A percentile compares a stretch with the other conserved stretches of the same genome.
Evolutionary conservation across 768 basidiomycete genomes (phyloP).

Genomic region (Leucocoprinus sp.): DNA sequence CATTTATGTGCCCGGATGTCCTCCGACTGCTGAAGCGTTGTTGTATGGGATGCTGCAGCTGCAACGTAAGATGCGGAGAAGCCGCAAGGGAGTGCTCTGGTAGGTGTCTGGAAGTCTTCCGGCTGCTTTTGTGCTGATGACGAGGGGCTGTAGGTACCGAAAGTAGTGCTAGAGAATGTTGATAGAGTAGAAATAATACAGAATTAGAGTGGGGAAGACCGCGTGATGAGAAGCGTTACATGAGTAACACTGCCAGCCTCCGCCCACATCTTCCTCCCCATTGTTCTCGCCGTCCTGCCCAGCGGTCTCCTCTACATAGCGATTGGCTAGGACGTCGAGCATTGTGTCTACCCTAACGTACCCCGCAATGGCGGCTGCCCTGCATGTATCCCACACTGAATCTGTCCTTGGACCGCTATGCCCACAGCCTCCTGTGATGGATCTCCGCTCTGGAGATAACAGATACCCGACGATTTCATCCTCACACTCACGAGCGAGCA

Average conservation of each 20-base stretch:
- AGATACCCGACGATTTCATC: slow-evolving; percentile 41
- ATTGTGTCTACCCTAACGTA: slow-evolving; percentile 7
- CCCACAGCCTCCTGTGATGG: slow-evolving; percentile 47
- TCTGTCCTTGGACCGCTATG: slow-evolving; percentile 33
- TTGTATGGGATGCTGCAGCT: slow-evolving; percentile 96
- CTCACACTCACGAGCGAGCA: slow-evolving; percentile 15
- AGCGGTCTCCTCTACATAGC: slow-evolving; percentile 2
- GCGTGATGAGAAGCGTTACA: slow-evolving; percentile 8
- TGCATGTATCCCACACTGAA: slow-evolving; percentile 38
- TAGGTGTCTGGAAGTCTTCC: slow-evolving; percentile 24
- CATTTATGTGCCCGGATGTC: slow-evolving; percentile 96
- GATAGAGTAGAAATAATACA: background rate
- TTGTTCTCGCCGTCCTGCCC: slow-evolving; percentile 9
- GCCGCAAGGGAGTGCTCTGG: slow-evolving; percentile 84
- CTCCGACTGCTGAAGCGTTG: slow-evolving; percentile 92
- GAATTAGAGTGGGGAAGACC: background rate
- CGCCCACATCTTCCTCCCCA: slow-evolving; percentile 1
- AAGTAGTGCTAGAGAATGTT: slow-evolving; percentile 28
- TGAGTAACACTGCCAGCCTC: slow-evolving; percentile 6
- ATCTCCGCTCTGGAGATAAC: slow-evolving; percentile 57
- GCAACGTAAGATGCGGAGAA: slow-evolving; percentile 91
- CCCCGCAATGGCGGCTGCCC: slow-evolving; percentile 39
- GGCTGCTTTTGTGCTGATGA: background rate
- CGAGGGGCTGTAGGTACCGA: slow-evolving; percentile 39
- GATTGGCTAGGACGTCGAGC: background rate